Percentiles rank a stretch among this genome's conserved stretches.
phyloP scores from a whole-genome alignment of 2,329 filamentous ascomycete species.

The Trichoderma oligosporum region DNA sequence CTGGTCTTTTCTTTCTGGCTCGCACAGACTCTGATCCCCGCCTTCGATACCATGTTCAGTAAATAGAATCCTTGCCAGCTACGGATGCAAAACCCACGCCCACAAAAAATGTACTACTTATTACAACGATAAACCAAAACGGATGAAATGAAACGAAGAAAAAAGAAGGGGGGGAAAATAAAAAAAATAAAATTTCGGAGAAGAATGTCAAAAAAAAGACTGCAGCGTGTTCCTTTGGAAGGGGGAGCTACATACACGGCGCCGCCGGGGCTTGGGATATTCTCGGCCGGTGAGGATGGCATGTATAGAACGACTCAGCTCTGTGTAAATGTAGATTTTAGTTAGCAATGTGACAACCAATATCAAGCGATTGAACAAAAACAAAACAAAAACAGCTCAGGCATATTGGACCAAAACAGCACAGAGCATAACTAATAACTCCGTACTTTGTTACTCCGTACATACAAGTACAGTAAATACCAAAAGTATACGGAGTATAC shows the following conservation, averaged over 20 bases:
- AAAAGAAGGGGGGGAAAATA: background rate
- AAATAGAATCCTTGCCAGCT: slow-evolving; percentile 9
- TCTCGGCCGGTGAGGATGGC: slow-evolving; percentile 14
- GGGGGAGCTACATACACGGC: background rate
- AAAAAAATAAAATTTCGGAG: background rate
- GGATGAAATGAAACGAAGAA: no score
- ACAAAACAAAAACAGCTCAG: no score
- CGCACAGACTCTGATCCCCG: slow-evolving; percentile 93
- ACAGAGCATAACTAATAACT: background rate
- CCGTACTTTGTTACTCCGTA: no score
- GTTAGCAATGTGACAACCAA: slow-evolving; percentile 15
- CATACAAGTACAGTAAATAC: background rate
- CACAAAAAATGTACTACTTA: slow-evolving; percentile 5
- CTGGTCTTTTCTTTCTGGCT: slow-evolving; percentile 99
- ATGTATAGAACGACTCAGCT: slow-evolving; percentile 26
- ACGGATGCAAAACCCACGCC: background rate
- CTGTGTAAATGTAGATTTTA: slow-evolving; percentile 21
- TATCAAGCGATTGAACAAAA: background rate
- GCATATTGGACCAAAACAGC: no score
- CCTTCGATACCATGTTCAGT: slow-evolving; percentile 57
- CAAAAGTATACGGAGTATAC: background rate
- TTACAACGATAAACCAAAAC: slow-evolving; percentile 10
- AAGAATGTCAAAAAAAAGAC: background rate
- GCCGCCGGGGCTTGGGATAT: slow-evolving; percentile 12
- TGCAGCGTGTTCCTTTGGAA: slow-evolving; percentile 6